Base-by-base conservation (phyloP, 768 basidiomycete genomes). In the Piloderma croceum region DNA sequence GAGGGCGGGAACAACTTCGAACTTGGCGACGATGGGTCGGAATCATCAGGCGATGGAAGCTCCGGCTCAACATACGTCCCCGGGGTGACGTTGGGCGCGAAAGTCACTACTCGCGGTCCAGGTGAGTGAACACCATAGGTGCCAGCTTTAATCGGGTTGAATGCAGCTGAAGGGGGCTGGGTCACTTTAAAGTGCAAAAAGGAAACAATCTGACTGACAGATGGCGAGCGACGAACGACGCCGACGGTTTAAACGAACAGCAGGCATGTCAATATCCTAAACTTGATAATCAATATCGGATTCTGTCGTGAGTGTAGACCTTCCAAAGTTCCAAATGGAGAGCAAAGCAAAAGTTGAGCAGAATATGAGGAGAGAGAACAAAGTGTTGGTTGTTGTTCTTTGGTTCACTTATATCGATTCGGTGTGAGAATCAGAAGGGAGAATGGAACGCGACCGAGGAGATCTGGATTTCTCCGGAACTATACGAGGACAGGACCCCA, bases 71-170 rank as follows among this genome's bases (percentile, higher is more conserved):
- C 58, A 59, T 67, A 79, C 0, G 76, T 75, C 3, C 62, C 65
- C 1, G 77, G 77, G 0, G 77, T 79, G 19, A 79, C 65, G 45
- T 79, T 79, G 27, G 77, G 77, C 1, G 79, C 79, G 36, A 83
- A 83, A 0, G 76, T 78, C 20, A 82, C 74, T 4, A 67, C 62
- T 2, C 70, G 66, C n/a, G 71, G 63, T 29, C 17, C 56, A 52
- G 64, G 56, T 3, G 68, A 52, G 39, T 57, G 51, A 40, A 70
- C 63, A 20, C 76, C 75, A 36, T 81, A 79, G 42, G 68, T 68
- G 12, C 77, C 77, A 4, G 78, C 60, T 47, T 74, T 79, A 39
- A 72, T 70, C 21, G 68, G 65, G 24, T 61, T 56, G 22, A 60
- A 43, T 13, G 63, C 65, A 52, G 53, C 42, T 36, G 15, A 12